Base-by-base conservation (phyloP, 202 grass and related monocot species). In the Musa balbisiana region DNA sequence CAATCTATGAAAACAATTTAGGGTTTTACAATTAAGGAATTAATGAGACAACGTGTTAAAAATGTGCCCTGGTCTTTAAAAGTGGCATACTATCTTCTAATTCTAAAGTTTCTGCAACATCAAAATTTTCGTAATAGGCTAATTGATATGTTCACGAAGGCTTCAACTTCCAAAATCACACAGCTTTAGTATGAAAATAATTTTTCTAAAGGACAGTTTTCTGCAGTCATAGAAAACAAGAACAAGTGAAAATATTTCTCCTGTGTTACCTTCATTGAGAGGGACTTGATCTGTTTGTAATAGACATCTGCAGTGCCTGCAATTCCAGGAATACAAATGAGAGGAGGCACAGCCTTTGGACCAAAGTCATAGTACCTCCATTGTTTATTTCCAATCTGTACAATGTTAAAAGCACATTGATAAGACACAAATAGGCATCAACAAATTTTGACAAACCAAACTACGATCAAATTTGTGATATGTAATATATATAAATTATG, bases 291-390 rank as follows among this genome's bases (percentile, higher is more conserved):
- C 84, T 97, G 94, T 64, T 97, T 97, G 80, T 97, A 97, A 80
- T 97, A 97, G 24, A 97, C 94, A 84, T 97, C 94, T 79, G 94
- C 88, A 12, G 94, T 97, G 54, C 90, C 90, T 75, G 94, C 88
- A 84, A 93, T 93, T 78, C 94, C 94, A 26, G 94, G 94, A 70
- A 97, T 97, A 83, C 94, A 97, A 62, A 97, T 83, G 68, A 97
- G 81, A 23, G 94, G 84, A 3, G 79, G 90, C 69, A 93, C 90
- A 76, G 78, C 33, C 86, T 97, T 97, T 24, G 94, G 90, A 20
- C 94, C 94, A 86, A 98, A 98, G 78, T 98, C 94, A 63, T 98
- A 98, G 77, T 98, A 93, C 52, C 94, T 91, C 94, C 94, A 98
- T 73, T 91, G 84, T 74, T 93, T 98, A 53, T 81, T 80, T 43